A percentile compares a stretch with the other conserved stretches of the same genome.
Conservation (phyloP, 2,329 filamentous ascomycete genomes). For the Macrophomina pseudophaseolina region DNA sequence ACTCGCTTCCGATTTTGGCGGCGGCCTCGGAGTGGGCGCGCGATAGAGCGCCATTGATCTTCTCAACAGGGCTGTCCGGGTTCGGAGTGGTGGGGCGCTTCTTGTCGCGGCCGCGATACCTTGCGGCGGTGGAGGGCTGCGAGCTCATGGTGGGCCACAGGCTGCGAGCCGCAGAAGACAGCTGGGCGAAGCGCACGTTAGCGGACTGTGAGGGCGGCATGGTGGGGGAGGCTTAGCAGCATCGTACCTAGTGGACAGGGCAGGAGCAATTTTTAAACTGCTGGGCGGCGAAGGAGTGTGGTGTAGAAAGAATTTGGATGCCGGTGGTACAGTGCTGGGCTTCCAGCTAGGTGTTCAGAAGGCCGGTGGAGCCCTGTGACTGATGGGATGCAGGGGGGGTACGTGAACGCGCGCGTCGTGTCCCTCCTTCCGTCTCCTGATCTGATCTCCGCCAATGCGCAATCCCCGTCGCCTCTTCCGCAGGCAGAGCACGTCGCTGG, state of each 20-base stretch:
- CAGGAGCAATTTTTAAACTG: conserved; percentile 16
- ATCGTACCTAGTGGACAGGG: conserved; percentile 18
- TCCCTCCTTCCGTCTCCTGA: not conserved
- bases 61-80: conserved; percentile 34
- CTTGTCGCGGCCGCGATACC: conserved; percentile 46
- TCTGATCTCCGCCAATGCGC: not conserved
- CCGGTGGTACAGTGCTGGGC: conserved; percentile 18
- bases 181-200: conserved; percentile 23
- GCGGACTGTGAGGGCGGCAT: conserved; percentile 13
- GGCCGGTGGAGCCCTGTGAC: conserved; percentile 7
- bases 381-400: conserved; percentile 20
- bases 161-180: conserved; percentile 44
- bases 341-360: conserved; percentile 26
- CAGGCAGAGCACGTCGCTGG: not conserved
- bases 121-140: conserved; percentile 31
- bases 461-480: not conserved
- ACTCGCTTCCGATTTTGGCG: conserved; percentile 62
- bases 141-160: conserved; percentile 27
- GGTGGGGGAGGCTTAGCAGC: conserved; percentile 1
- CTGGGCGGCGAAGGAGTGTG: conserved; percentile 23
- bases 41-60: conserved; percentile 36
- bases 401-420: conserved; percentile 12
- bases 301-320: conserved; percentile 25
- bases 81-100: conserved; percentile 45
- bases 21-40: conserved; percentile 42